Evolutionary conservation across 2,329 filamentous ascomycete genomes (phyloP), one percentile per base, ranked within the genome.

Genomic region (Colletotrichum somersetense): DNA sequence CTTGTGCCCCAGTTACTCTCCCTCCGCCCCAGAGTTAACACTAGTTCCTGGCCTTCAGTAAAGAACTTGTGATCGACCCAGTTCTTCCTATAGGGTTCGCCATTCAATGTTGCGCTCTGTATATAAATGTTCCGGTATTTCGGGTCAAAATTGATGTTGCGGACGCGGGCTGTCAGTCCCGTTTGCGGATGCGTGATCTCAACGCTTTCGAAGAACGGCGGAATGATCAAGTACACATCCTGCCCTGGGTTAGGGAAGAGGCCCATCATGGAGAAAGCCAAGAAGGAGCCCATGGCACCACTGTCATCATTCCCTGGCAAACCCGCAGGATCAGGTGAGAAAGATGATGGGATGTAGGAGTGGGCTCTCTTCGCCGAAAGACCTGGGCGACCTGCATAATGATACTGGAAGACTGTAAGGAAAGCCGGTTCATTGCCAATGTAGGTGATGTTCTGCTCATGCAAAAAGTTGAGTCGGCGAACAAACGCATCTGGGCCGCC

Each of bases 61-160:
- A 92, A 93, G 77, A 93, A 93, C 61, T 85, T 87, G 80, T 93
- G 91, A 50, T 87, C 85, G 18, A 93, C 82, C 91, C 91, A 93
- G 77, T 89, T 93, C 80, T 85, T 88, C 0, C 85, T 88, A 77
- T 91, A 93, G 0, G 82, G 78, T 75, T 85, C 75, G 1, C 91
- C 91, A 76, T 93, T 80, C 40, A 92, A 80, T 8, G 84, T 92
- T 1, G 88, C 91, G 53, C 82, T 89, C 80, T 93, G 91, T 14
- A 93, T 89, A 72, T 89, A 93, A 0, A 93, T 85, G 20, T 85
- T 85, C 73, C 84, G 77, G 73, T 91, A 91, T 0, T 62, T 77
- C 0, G 89, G 78, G 65, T 93, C 91, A 73, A 92, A 93, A 74
- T 91, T 90, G 53, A 89, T 74, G 71, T 87, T 91, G 16, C 85